These are phyloP conservation scores for Straminergon stramineum DNA, from an alignment of 225 moss, liverwort and hornwort genomes.

Conservation along the genomic window DNA sequence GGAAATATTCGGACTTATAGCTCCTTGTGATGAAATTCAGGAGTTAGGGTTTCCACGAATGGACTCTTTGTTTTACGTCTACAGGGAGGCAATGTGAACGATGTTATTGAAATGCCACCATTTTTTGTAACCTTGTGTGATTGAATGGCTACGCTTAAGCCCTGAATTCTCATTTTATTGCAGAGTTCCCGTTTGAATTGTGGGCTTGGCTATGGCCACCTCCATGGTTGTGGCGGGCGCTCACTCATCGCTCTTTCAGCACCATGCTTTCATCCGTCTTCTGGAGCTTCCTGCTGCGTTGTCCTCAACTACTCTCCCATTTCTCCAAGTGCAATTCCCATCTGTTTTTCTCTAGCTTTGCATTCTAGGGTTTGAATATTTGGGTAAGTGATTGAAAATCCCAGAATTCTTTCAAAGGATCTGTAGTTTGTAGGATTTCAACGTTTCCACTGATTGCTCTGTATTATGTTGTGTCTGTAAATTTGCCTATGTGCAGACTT, in stretches of 20 bases:
- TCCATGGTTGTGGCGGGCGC: conserved; percentile 4
- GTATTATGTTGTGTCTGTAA: background rate
- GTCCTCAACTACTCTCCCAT: background rate
- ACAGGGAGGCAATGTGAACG: background rate
- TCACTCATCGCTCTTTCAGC: conserved; percentile 28
- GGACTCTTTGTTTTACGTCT: background rate
- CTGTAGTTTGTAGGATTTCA: background rate
- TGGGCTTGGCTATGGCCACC: background rate
- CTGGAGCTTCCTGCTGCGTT: conserved; percentile 33
- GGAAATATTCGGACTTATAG: background rate
- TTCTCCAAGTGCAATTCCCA: conserved; percentile 14
- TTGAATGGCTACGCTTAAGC: background rate
- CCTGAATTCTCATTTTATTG: background rate
- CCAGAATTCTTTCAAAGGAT: background rate
- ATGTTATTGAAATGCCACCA: background rate
- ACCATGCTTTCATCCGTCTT: conserved; percentile 36
- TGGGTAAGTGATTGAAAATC: background rate
- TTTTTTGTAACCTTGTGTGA: background rate
- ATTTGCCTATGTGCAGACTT: conserved; percentile 1
- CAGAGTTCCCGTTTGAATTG: background rate
- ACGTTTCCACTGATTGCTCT: background rate
- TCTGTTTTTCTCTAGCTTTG: too few relatives aligned
- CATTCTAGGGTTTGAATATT: background rate
- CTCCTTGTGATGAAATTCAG: background rate
- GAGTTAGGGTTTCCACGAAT: background rate